These are phyloP conservation scores for Starmerella sirachaensis DNA, from an alignment of 805 yeast species.

Conservation along the genomic window DNA sequence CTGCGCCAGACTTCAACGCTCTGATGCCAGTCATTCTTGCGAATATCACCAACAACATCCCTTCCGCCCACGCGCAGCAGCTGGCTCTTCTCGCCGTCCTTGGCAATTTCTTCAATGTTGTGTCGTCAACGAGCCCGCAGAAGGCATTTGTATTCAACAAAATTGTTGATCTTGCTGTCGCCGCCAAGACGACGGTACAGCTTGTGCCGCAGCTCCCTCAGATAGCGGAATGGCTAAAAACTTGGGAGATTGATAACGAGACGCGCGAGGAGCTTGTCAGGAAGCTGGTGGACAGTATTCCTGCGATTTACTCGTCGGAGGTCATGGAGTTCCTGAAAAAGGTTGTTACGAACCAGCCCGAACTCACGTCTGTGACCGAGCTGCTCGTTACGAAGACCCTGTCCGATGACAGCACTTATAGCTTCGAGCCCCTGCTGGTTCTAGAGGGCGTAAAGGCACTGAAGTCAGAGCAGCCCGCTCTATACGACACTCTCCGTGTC, in stretches of 20 bases:
- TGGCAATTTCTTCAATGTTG: constrained; percentile 32
- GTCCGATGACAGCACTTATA: constrained; percentile 20
- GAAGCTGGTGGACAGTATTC: constrained; percentile 22
- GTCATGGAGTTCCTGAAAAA: constrained; percentile 19
- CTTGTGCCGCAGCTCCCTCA: constrained; percentile 30
- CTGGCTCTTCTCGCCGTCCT: constrained; percentile 28
- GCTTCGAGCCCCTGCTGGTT: constrained; percentile 25
- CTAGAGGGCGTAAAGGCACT: constrained; percentile 26
- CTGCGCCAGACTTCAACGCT: constrained; percentile 27
- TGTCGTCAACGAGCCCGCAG: constrained; percentile 24
- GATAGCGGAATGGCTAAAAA: constrained; percentile 30
- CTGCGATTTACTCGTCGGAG: constrained; percentile 6
- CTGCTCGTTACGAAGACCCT: constrained; percentile 23
- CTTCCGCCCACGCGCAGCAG: constrained; percentile 23
- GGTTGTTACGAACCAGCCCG: constrained; percentile 16
- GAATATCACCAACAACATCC: constrained; percentile 23
- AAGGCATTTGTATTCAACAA: constrained; percentile 27
- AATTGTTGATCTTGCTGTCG: constrained; percentile 28
- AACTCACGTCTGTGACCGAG: constrained; percentile 15
- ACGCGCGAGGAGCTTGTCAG: constrained; percentile 23
- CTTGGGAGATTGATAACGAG: constrained; percentile 27
- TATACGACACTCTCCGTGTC: constrained; percentile 23
- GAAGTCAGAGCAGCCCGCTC: constrained; percentile 17
- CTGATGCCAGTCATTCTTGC: constrained; percentile 25
- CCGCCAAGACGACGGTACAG: constrained; percentile 27